Conservation (phyloP, 106 monocot species). For the Dioscorea dumetorum region DNA sequence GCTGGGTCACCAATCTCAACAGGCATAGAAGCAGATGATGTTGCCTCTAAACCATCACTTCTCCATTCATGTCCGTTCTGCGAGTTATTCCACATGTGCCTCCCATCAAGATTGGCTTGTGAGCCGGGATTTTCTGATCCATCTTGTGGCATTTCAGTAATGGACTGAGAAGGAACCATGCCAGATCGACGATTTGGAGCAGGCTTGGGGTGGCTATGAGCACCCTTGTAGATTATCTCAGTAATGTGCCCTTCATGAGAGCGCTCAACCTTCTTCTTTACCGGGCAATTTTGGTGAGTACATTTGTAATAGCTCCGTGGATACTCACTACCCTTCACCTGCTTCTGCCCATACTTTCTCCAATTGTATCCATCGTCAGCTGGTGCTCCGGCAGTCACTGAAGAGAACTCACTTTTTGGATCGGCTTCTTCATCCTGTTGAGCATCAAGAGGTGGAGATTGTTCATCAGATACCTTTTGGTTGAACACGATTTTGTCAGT, state of each 20-base stretch:
- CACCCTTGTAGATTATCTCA: conserved; percentile 87
- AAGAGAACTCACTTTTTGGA: conserved; percentile 37
- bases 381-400: conserved; percentile 20
- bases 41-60: conserved; percentile 22
- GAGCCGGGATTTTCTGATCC: conserved; percentile 21
- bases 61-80: conserved; percentile 17
- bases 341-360: conserved; percentile 97
- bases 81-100: conserved; percentile 15
- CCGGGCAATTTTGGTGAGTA: conserved; percentile 66
- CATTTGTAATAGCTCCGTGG: conserved; percentile 99
- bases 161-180: conserved; percentile 4
- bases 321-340: conserved; percentile 85
- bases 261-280: conserved; percentile 87
- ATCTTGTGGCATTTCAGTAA: conserved; percentile 27
- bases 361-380: conserved; percentile 87
- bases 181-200: conserved; percentile 33
- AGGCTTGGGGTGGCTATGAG: conserved; percentile 67
- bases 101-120: conserved; percentile 16
- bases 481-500: conserved; percentile 13
- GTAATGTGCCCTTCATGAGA: conserved; percentile 65
- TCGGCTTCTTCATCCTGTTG: conserved; percentile 33
- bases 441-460: conserved; percentile 34
- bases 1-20: conserved; percentile 33
- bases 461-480: conserved; percentile 25
- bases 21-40: conserved; percentile 18